Percentiles rank a stretch among this genome's conserved stretches.
Conservation (phyloP, 2,329 filamentous ascomycete genomes). For the Apiospora aurea region DNA sequence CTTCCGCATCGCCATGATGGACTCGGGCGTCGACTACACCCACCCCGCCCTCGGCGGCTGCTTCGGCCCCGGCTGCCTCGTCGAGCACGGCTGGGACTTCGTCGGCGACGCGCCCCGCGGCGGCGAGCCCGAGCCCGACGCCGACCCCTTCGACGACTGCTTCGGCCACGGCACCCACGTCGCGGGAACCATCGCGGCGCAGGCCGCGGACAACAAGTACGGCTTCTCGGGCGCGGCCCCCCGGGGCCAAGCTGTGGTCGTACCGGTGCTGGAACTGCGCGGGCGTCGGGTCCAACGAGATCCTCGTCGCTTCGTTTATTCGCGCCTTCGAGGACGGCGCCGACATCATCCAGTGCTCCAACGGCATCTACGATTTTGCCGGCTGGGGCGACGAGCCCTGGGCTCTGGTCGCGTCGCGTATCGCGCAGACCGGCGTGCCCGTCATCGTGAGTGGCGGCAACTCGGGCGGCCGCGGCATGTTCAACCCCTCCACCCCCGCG, state of each 20-base stretch:
- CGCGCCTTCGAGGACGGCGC: conserved; percentile 40
- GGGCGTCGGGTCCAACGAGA: conserved; percentile 35
- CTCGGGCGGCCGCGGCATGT: conserved; percentile 40
- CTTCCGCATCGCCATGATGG: conserved; percentile 26
- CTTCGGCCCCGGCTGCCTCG: conserved; percentile 46
- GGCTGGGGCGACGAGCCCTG: conserved; percentile 44
- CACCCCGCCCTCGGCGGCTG: conserved; percentile 26
- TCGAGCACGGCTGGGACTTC: conserved; percentile 52
- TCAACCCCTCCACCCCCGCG: conserved; percentile 29
- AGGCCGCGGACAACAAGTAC: conserved; percentile 28
- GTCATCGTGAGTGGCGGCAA: conserved; percentile 51
- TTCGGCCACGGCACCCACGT: conserved; percentile 54
- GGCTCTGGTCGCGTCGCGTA: conserved; percentile 47
- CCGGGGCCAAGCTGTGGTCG: conserved; percentile 32
- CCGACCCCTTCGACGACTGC: conserved; percentile 49
- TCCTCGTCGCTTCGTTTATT: conserved; percentile 41
- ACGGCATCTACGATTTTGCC: conserved; percentile 33
- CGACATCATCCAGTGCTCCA: conserved; percentile 43
- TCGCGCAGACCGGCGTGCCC: conserved; percentile 48
- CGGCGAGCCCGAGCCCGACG: conserved; percentile 43
- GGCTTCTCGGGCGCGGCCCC: conserved; percentile 34
- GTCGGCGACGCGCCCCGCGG: conserved; percentile 45
- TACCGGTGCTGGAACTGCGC: conserved; percentile 32
- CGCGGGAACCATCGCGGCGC: conserved; percentile 49
- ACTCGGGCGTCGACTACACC: conserved; percentile 24